Base-by-base conservation (phyloP, 2,329 filamentous ascomycete genomes). In the Dendryphion nanum region DNA sequence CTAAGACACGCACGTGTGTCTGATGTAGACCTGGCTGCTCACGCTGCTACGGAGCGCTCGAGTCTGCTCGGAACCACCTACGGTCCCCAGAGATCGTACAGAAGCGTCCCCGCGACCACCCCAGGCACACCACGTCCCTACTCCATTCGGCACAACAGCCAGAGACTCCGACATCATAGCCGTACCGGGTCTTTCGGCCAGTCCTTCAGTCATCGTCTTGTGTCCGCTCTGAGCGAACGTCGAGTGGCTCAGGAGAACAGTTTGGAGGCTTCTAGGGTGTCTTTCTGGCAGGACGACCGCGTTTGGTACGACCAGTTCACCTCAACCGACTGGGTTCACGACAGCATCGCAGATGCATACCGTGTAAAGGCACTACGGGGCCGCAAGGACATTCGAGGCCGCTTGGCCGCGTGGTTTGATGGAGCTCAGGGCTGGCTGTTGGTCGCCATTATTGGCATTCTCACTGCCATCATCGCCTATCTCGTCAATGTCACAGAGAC, bases 231-330 rank as follows among this genome's bases (percentile, higher is more conserved):
- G 49, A 59, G 50, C 40, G 82, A 54, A 73, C 71, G 74, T 46
- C 77, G 75, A 54, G 61, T 52, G 55, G 45, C 45, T 17, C 39
- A 60, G 33, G 66, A 62, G 53, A 74, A 77, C 19, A 76, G 75
- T 44, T 70, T 83, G 66, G 66, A 74, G 44, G 81, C 85, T 45
- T 83, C 82, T 33, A 86, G 83, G 55, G 70, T 75, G 21, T 83
- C 81, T 4, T 68, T 85, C 7, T 83, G 81, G 52, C 73, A 83
- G 35, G 87, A 96, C 58, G 89, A 97, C 51, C 83, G 93, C 43
- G 86, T 94, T 7, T 97, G 93, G 93, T 97, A 97, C 68, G 93
- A 98, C 71, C 93, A 98, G 67, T 95, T 95, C 59, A 95, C 89
- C 5, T 95, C 88, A 5, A 96, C 89, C 38, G 91, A 98, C 65